These are phyloP conservation scores for Trichoderma gracile DNA, from an alignment of 2,329 filamentous ascomycete species.

Conservation along the genomic window DNA sequence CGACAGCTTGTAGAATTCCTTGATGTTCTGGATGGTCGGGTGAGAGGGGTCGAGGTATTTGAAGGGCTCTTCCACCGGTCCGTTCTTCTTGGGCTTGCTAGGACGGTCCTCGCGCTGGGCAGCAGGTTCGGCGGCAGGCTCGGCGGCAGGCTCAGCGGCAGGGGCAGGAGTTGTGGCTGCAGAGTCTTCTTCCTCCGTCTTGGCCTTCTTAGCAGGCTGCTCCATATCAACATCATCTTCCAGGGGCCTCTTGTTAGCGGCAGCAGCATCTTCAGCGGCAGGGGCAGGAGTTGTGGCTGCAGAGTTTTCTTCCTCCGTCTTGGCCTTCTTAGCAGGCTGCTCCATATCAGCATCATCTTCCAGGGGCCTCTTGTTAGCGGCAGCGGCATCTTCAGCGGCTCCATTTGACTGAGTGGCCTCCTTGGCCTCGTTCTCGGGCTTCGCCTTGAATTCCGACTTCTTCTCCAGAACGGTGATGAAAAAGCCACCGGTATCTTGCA, in stretches of 20 bases:
- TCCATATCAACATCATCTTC: conserved; percentile 42
- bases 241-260: conserved; percentile 42
- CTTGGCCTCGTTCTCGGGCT: conserved; percentile 63
- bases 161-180: conserved; percentile 25
- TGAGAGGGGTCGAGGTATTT: conserved; percentile 80
- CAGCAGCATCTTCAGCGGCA: conserved; percentile 27
- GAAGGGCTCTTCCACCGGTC: conserved; percentile 83
- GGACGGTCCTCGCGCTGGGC: conserved; percentile 34
- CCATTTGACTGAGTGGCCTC: conserved; percentile 22
- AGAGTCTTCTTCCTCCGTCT: conserved; percentile 40
- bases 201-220: conserved; percentile 51
- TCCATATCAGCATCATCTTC: conserved; percentile 42
- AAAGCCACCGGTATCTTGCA: conserved; percentile 95
- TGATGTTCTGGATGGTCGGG: conserved; percentile 74
- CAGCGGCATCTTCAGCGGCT: conserved; percentile 26
- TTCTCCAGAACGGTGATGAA: conserved; percentile 97
- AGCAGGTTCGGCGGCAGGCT: conserved; percentile 28
- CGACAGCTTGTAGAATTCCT: conserved; percentile 81
- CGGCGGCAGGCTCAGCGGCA: no score
- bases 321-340: conserved; percentile 51
- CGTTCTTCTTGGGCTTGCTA: conserved; percentile 47
- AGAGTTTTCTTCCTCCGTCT: conserved; percentile 40
- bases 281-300: conserved; percentile 25
- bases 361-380: conserved; percentile 41
- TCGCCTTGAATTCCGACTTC: conserved; percentile 78